phyloP scores from a whole-genome alignment of 2,329 filamentous ascomycete species.

The Scleromitrula shiraiana region DNA sequence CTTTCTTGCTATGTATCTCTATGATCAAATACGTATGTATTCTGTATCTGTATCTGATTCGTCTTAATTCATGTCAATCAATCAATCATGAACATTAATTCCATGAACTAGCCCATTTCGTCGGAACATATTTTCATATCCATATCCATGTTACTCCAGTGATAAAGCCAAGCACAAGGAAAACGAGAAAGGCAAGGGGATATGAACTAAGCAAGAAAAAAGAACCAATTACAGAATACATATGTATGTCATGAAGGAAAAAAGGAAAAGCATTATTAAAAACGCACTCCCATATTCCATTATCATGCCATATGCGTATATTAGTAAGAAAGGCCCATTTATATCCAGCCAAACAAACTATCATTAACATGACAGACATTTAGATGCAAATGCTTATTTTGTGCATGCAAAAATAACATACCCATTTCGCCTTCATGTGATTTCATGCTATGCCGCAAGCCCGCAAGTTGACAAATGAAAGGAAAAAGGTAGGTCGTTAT shows the following conservation, averaged over 20 bases:
- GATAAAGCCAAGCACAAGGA: conserved; percentile 1
- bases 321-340: conserved; percentile 1
- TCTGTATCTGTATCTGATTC: neutral
- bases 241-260: neutral
- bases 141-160: too few species aligned
- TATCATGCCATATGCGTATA: conserved; percentile 5
- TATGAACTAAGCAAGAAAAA: conserved; percentile 9
- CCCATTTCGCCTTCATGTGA: conserved; percentile 11
- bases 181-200: conserved; percentile 7
- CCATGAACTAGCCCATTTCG: too few species aligned
- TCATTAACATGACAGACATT: conserved; percentile 9
- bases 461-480: conserved; percentile 10
- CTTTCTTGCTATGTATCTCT: too few species aligned
- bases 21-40: too few species aligned
- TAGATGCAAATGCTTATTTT: conserved; percentile 9
- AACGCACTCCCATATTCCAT: conserved; percentile 7
- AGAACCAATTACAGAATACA: conserved; percentile 6
- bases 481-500: conserved; percentile 9
- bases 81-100: too few species aligned
- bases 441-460: conserved; percentile 12
- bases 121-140: too few species aligned
- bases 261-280: neutral
- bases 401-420: conserved; percentile 11
- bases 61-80: too few species aligned
- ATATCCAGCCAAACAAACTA: conserved; percentile 10